phyloP scores from a whole-genome alignment of 2,329 filamentous ascomycete genomes.

The Simplicillium sp. region DNA sequence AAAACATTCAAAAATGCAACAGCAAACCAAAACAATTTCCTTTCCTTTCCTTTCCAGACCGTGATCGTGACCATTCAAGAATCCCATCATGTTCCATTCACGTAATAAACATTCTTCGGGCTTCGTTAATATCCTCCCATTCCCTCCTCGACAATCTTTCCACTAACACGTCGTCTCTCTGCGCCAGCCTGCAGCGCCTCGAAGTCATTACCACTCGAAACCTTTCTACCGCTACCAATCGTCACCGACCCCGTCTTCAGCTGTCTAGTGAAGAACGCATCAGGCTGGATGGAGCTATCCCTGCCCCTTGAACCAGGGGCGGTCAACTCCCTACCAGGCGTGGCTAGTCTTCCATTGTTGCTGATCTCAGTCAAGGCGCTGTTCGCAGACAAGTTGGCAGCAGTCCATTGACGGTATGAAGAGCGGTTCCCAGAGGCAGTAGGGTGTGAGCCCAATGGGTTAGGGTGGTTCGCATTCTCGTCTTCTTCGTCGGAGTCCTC shows the following conservation, averaged over 20 bases:
- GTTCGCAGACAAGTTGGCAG: conserved; percentile 7
- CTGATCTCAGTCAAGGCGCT: conserved; percentile 34
- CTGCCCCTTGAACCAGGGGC: conserved; percentile 15
- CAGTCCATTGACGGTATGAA: conserved; percentile 7
- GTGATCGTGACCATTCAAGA: not conserved
- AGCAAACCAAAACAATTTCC: not conserved
- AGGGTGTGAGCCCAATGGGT: conserved; percentile 46
- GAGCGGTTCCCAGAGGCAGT: conserved; percentile 2
- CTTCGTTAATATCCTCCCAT: conserved; percentile 24
- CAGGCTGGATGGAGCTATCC: conserved; percentile 38
- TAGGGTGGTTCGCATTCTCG: conserved; percentile 32
- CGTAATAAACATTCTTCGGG: not conserved
- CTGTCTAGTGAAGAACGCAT: conserved; percentile 43
- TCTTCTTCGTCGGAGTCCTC: conserved; percentile 31
- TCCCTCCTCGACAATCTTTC: conserved; percentile 66
- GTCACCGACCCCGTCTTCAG: conserved; percentile 42
- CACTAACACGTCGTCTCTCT: conserved; percentile 56
- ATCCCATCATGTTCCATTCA: not conserved
- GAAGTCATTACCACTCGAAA: conserved; percentile 51
- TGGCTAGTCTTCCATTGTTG: conserved; percentile 32
- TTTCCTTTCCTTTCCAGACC: not conserved
- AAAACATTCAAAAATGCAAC: conserved; percentile 8
- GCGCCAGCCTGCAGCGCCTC: conserved; percentile 23
- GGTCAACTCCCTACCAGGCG: conserved; percentile 34
- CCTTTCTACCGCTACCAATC: conserved; percentile 39